phyloP scores from a whole-genome alignment of 495 filamentous ascomycete species.

The Penicillium arizonense region DNA sequence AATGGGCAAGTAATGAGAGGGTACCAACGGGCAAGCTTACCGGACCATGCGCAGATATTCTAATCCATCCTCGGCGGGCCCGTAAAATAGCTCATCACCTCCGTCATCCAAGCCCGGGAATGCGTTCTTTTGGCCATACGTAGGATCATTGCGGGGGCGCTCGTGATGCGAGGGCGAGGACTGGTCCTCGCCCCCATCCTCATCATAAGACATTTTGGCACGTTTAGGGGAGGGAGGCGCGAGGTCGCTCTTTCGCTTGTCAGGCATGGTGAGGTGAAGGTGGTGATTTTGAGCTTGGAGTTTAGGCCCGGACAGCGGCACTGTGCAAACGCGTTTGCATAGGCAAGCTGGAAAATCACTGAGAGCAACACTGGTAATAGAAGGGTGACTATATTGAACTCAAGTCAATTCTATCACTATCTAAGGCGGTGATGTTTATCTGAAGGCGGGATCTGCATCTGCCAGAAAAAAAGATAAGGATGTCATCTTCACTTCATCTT shows the following conservation, averaged over 20 bases:
- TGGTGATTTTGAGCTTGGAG: background rate
- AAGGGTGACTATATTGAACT: too few species aligned
- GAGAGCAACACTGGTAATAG: too few species aligned
- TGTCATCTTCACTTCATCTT: constrained; percentile 3
- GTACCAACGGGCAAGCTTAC: constrained; percentile 48
- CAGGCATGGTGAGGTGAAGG: constrained; percentile 23
- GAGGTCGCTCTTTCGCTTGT: constrained; percentile 35
- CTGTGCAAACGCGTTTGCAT: too few species aligned
- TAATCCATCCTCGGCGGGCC: constrained; percentile 58
- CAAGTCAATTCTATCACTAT: background rate
- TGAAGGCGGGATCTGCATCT: background rate
- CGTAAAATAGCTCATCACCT: constrained; percentile 50
- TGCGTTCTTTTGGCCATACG: constrained; percentile 72
- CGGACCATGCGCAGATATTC: constrained; percentile 78
- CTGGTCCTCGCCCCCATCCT: constrained; percentile 20
- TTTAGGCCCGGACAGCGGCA: constrained; percentile 2
- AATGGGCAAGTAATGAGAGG: constrained; percentile 22
- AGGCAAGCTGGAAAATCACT: too few species aligned
- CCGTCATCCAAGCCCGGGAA: constrained; percentile 72
- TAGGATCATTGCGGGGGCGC: constrained; percentile 55
- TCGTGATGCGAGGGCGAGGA: constrained; percentile 23
- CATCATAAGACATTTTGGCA: constrained; percentile 25
- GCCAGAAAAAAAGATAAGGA: constrained; percentile 3
- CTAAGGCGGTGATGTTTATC: constrained; percentile 1
- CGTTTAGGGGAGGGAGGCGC: constrained; percentile 25